These are phyloP conservation scores for Cichorium intybus DNA, from an alignment of 140 eudicot species.

Conservation along the genomic window DNA sequence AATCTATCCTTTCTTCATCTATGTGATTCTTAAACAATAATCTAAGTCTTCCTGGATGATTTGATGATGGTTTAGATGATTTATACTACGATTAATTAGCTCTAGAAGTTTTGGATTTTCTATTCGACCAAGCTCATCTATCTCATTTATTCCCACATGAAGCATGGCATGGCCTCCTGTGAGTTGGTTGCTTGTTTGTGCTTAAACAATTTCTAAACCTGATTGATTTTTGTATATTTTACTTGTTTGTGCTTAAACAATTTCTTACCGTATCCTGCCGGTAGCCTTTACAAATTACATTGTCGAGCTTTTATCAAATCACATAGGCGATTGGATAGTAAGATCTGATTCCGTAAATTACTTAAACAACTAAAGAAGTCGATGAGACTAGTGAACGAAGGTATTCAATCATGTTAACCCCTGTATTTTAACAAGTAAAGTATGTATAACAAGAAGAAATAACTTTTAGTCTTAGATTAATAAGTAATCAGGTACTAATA, in stretches of 20 bases:
- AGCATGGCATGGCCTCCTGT: background rate
- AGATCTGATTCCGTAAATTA: too few relatives aligned
- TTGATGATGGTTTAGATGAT: background rate
- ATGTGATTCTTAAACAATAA: background rate
- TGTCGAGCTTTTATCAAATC: background rate
- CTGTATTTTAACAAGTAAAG: background rate
- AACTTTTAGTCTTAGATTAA: background rate
- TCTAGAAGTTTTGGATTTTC: background rate
- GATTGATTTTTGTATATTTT: background rate
- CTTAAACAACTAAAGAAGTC: too few relatives aligned
- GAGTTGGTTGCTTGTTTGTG: background rate
- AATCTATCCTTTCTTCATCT: too few relatives aligned
- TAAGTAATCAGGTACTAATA: slow-evolving; percentile 11
- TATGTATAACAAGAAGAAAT: slow-evolving; percentile 1
- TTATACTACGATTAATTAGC: background rate
- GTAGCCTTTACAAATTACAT: background rate
- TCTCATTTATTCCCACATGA: too few relatives aligned
- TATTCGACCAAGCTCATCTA: too few relatives aligned
- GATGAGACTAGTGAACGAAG: background rate
- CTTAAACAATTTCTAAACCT: too few relatives aligned
- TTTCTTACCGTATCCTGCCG: slow-evolving; percentile 1
- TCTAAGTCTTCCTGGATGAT: background rate
- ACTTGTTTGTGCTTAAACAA: background rate
- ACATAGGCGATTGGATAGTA: too few relatives aligned
- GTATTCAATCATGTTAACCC: background rate